Evolutionary conservation across 768 basidiomycete species (phyloP), one percentile per base, ranked within the genome.

Genomic region (Suillus decipiens): DNA sequence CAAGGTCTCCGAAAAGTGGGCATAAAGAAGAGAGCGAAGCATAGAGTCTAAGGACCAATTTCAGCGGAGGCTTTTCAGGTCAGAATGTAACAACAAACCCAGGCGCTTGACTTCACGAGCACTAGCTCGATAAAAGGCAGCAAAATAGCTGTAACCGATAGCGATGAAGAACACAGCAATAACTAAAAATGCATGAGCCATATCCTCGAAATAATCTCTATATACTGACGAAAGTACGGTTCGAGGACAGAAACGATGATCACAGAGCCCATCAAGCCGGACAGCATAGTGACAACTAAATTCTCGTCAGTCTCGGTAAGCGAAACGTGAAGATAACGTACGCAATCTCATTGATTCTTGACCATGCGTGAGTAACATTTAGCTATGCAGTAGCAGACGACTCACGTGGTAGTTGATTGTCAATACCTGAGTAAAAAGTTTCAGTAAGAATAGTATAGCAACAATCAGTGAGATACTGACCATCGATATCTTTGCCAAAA

Each of bases 1-100:
- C 3, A 93, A 77, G 0, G 87, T 89, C 73, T 93, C 91, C 1
- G 88, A 84, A 69, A 93, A 89, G 69, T 91, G 89, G 0, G 89
- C 83, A 71, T 93, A 93, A 10, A 93, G 80, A 11, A 88, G 76
- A 1, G 89, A 90, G 43, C 90, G 87, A 3, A 93, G 79, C 77
- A 89, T 84, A 9, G 88, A 80, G 72, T 91, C 90, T 86, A 59
- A 45, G 10, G 37, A 48, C 4, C 22, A 8, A 22, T 53, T 14
- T 67, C 1, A 59, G 36, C 1, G 48, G 34, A 33, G 51, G 57
- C 28, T 43, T 8, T 48, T 17, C 1, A 17, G 0, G 11, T 43
- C 45, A 17, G 19, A 51, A 37, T 15, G 24, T 19, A 24, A 17
- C 9, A 51, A 33, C 51, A 19, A 31, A 78, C 79, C 79, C 19